phyloP scores from a whole-genome alignment of 768 basidiomycete species.

The Leccinum disarticulatum region DNA sequence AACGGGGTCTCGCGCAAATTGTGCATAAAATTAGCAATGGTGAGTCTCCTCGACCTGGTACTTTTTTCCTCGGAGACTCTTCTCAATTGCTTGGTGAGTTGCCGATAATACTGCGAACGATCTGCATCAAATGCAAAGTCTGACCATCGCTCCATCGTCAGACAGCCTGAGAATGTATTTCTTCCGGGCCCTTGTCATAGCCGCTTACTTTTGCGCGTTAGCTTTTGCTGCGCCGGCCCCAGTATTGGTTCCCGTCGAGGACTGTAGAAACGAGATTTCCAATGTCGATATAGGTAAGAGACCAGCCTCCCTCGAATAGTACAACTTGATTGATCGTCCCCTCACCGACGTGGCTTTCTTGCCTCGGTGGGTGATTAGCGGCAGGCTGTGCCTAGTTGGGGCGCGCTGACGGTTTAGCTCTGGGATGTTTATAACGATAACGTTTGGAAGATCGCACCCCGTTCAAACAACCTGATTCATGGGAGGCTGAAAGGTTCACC shows the following conservation, averaged over 20 bases:
- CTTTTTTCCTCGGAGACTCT: background rate
- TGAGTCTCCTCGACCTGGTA: background rate
- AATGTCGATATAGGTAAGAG: background rate
- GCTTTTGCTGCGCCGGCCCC: background rate
- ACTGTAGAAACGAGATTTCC: too few species aligned
- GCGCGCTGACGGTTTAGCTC: background rate
- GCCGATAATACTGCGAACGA: background rate
- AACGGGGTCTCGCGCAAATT: background rate
- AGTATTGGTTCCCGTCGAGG: background rate
- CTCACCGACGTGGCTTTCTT: background rate
- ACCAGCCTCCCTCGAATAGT: background rate
- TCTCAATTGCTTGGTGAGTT: background rate
- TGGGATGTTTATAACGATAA: background rate
- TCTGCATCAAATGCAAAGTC: background rate
- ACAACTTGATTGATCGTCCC: background rate
- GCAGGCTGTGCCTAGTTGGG: background rate
- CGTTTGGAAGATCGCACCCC: background rate
- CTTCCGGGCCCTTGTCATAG: background rate
- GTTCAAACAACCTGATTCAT: background rate
- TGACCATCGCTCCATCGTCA: background rate
- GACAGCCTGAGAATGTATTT: slow-evolving; percentile 2
- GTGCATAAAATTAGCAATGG: background rate
- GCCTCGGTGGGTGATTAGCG: background rate
- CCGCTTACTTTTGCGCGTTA: background rate
- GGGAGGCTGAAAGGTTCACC: background rate